phyloP scores from a whole-genome alignment of 768 basidiomycete genomes.

The Trametes coccinea region DNA sequence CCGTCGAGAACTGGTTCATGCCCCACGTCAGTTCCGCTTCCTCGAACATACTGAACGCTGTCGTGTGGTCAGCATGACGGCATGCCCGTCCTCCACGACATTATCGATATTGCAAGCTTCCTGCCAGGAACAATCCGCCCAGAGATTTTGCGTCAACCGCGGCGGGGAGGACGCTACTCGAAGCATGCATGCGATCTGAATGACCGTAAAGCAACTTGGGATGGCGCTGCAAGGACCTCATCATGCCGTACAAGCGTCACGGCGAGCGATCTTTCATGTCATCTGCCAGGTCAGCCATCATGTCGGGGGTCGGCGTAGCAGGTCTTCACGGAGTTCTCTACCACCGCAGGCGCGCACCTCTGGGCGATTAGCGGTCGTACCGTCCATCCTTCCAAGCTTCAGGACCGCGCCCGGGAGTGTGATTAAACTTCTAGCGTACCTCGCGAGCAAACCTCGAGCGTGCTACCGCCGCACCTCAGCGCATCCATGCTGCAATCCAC shows the following conservation, averaged over 20 bases:
- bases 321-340: too few relatives aligned
- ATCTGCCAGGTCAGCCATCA: too few relatives aligned
- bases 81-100: neutral
- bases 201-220: neutral
- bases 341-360: too few relatives aligned
- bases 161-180: neutral
- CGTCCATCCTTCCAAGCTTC: neutral
- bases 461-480: conserved; percentile 1
- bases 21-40: conserved; percentile 6
- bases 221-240: neutral
- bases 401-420: conserved; percentile 1
- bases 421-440: conserved; percentile 17
- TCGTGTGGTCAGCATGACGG: neutral
- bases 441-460: neutral
- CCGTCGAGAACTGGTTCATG: neutral
- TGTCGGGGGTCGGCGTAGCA: too few relatives aligned
- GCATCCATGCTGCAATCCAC: neutral
- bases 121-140: neutral
- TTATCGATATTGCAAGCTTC: conserved; percentile 5
- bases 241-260: conserved; percentile 10
- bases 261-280: neutral
- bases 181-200: neutral
- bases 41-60: conserved; percentile 5
- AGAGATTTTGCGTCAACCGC: neutral
- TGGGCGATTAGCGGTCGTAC: neutral